phyloP scores from a whole-genome alignment of 1,139 yeast genomes.

The Nakaseomyces sp. region DNA sequence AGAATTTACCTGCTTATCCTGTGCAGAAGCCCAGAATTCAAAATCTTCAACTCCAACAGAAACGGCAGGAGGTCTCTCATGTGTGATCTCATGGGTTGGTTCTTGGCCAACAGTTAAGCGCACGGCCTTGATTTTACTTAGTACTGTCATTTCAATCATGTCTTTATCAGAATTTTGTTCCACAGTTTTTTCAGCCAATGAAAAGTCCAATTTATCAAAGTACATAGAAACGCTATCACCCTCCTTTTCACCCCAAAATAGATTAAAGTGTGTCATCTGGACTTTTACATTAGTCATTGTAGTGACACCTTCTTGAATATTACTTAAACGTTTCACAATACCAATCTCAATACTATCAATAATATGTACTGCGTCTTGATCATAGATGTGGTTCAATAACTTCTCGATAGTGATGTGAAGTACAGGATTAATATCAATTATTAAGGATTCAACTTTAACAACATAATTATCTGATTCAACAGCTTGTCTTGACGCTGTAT shows the following conservation, averaged over 20 bases:
- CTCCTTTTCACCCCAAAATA: slow-evolving; percentile 27
- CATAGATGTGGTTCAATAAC: slow-evolving; percentile 26
- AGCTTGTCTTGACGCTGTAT: background rate
- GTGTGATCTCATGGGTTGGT: slow-evolving; percentile 8
- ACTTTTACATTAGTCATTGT: slow-evolving; percentile 42
- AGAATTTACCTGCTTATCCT: slow-evolving; percentile 31
- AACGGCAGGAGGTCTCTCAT: slow-evolving; percentile 19
- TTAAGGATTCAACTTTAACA: slow-evolving; percentile 16
- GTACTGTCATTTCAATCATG: slow-evolving; percentile 13
- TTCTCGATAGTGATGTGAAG: slow-evolving; percentile 11
- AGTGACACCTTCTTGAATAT: slow-evolving; percentile 34
- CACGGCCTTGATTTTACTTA: slow-evolving; percentile 17
- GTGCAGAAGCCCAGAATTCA: slow-evolving; percentile 38
- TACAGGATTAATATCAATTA: slow-evolving; percentile 17
- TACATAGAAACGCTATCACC: slow-evolving; percentile 24
- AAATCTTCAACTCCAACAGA: slow-evolving; percentile 27
- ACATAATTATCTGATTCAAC: slow-evolving; percentile 13
- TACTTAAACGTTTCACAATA: slow-evolving; percentile 41
- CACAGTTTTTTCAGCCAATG: slow-evolving; percentile 15
- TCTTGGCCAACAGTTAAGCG: slow-evolving; percentile 17
- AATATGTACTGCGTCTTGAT: slow-evolving; percentile 40
- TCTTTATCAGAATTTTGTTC: slow-evolving; percentile 15
- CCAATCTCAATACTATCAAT: slow-evolving; percentile 60
- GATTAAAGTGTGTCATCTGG: slow-evolving; percentile 40
- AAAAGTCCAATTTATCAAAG: slow-evolving; percentile 36